Base-by-base conservation (phyloP, 2,329 filamentous ascomycete genomes). In the Claviceps digitariae region DNA sequence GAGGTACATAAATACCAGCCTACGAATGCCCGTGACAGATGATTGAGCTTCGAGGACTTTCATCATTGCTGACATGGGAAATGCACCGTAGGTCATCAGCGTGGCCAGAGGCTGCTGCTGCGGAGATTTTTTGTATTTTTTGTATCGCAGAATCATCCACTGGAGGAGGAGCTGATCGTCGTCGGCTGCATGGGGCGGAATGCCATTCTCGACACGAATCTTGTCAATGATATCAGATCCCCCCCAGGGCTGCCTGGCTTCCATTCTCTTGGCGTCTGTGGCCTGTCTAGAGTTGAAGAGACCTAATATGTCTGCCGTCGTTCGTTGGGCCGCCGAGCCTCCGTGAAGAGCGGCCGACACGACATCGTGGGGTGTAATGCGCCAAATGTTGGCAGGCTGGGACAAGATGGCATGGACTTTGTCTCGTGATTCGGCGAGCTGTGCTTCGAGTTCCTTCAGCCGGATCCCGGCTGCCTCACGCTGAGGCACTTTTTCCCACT, bases 301-400 rank as follows among this genome's bases (percentile, higher is more conserved):
- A 21, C 51, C 38, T 7, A 15, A 46, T 2, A 44, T 45, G 17
- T 25, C 40, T 31, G 51, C 54, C 34, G 43, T 23, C 25, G 21
- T 51, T 38, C 20, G 53, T 23, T 50, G 31, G 9, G 17, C 5
- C 3, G 41, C 23, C 12, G 50, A 47, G 31, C 46, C 54, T 7
- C 50, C 46, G 17, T 53, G 48, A n/a, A 55, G 54, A 40, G 71
- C 68, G 17, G 62, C 63, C 10, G 67, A 69, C 51, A 76, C 60
- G 23, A 77, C 56, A 57, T 78, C 75, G 48, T 69, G 61, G 48
- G 69, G 64, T n/a, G 61, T 65, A 40, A 75, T 65, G 38, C 66
- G 67, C 70, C 70, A 73, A 23, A 64, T 57, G 53, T 60, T 62
- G 27, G 60, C 53, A 13, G 63, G 60, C 6, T 57, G 56, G 5